A percentile compares a stretch with the other conserved stretches of the same genome.
Conservation (phyloP, 345 rosid species). For the Dipteronia sinensis region DNA sequence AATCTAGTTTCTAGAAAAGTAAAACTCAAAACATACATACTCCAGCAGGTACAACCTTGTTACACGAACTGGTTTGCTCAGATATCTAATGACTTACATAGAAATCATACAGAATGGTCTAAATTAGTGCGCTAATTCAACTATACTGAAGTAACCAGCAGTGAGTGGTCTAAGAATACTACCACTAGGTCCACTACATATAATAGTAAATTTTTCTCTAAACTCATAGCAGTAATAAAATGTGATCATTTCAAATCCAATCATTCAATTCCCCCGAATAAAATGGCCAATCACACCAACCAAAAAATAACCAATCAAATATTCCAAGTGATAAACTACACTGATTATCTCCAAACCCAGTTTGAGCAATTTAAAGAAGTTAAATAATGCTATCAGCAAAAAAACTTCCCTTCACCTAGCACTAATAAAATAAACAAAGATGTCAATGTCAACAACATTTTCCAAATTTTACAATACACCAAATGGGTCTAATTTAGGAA, state of each 20-base stretch:
- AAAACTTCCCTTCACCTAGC: background rate
- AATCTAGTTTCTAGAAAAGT: background rate
- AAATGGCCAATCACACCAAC: background rate
- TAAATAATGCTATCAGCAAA: background rate
- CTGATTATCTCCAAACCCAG: background rate
- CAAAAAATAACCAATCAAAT: background rate
- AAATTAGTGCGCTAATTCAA: background rate
- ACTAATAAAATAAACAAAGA: background rate
- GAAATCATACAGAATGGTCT: background rate
- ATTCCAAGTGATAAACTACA: background rate
- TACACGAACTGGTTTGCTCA: too few species aligned
- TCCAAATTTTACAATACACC: background rate
- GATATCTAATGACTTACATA: too few species aligned
- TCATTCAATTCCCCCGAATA: background rate
- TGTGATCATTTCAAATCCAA: conserved; percentile 7
- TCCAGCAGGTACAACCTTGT: too few species aligned
- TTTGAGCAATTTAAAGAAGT: background rate
- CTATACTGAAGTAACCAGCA: background rate
- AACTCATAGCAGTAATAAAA: background rate
- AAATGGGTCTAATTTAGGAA: background rate
- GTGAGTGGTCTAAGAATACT: background rate
- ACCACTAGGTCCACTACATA: background rate
- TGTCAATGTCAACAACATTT: background rate
- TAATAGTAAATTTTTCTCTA: background rate
- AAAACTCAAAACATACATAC: too few species aligned